phyloP scores from a whole-genome alignment of 2,329 filamentous ascomycete species.

The Colletotrichum tanaceti region DNA sequence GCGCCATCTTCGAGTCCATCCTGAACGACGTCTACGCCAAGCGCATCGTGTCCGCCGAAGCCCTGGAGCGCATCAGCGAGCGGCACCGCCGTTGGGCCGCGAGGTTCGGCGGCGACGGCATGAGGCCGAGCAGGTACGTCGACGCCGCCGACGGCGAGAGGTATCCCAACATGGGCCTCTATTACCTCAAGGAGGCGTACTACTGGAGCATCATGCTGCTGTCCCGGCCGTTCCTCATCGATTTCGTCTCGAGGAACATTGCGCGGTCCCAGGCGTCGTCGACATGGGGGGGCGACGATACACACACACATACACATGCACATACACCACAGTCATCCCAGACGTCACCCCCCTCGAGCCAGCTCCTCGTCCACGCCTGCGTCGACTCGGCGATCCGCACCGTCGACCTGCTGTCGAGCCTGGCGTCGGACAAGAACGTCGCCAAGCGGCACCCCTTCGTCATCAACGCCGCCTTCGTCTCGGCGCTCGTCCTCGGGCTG shows the following conservation, averaged over 20 bases:
- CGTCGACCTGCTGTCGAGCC: slow-evolving; percentile 53
- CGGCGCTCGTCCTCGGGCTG: slow-evolving; percentile 56
- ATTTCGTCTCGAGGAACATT: slow-evolving; percentile 43
- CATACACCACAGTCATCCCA: background rate
- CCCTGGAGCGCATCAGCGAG: slow-evolving; percentile 45
- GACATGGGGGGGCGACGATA: background rate
- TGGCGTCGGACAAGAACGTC: slow-evolving; percentile 49
- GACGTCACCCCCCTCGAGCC: slow-evolving; percentile 39
- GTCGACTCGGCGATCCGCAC: slow-evolving; percentile 51
- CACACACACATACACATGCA: background rate
- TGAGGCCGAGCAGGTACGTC: slow-evolving; percentile 37
- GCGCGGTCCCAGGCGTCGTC: background rate
- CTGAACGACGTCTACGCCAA: slow-evolving; percentile 51
- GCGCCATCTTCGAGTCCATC: slow-evolving; percentile 52
- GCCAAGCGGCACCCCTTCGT: slow-evolving; percentile 58
- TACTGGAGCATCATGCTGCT: slow-evolving; percentile 55
- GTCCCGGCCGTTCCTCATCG: slow-evolving; percentile 51
- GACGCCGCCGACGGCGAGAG: slow-evolving; percentile 38
- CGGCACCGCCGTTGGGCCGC: slow-evolving; percentile 46
- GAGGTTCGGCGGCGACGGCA: slow-evolving; percentile 39
- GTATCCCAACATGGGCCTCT: slow-evolving; percentile 46
- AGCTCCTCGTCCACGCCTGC: slow-evolving; percentile 49
- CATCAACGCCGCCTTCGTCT: slow-evolving; percentile 59
- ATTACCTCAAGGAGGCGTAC: slow-evolving; percentile 51
- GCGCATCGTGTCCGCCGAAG: slow-evolving; percentile 46